Conservation (phyloP, 169 alveolate genomes). For the Eimeria praecox region DNA sequence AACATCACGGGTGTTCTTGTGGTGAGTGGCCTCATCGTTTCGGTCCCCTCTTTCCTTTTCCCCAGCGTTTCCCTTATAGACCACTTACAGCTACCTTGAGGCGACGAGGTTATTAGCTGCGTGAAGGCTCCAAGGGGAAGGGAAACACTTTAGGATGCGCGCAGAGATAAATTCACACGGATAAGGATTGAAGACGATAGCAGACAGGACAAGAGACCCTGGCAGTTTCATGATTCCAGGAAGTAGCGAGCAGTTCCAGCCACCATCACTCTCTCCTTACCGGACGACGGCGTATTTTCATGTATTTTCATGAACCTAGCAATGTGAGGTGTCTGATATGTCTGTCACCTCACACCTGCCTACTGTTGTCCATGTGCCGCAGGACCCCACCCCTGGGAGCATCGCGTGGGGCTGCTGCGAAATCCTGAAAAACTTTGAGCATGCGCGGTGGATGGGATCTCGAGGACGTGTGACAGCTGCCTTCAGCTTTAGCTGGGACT, state of each 20-base stretch:
- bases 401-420: slow-evolving; percentile 89
- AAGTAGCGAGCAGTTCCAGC: not conserved
- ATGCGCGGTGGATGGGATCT: slow-evolving; percentile 87
- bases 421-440: slow-evolving; percentile 86
- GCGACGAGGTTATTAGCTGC: not conserved
- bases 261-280: not conserved
- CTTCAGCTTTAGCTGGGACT: slow-evolving; percentile 86
- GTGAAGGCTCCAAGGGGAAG: not conserved
- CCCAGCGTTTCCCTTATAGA: not conserved
- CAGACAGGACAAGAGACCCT: not conserved
- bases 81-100: not conserved
- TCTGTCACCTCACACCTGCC: not conserved
- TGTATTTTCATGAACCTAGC: not conserved
- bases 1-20: slow-evolving; percentile 86
- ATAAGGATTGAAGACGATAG: not conserved
- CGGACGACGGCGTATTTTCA: not conserved
- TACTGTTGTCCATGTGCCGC: not conserved
- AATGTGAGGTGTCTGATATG: not conserved
- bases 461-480: slow-evolving; percentile 88
- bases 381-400: slow-evolving; percentile 89
- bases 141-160: not conserved
- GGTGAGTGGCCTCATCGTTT: slow-evolving; percentile 31
- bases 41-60: not conserved
- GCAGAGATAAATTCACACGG: not conserved
- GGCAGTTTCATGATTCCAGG: not conserved